Base-by-base conservation (phyloP, 441 rosid species). In the Jatropha multifida region DNA sequence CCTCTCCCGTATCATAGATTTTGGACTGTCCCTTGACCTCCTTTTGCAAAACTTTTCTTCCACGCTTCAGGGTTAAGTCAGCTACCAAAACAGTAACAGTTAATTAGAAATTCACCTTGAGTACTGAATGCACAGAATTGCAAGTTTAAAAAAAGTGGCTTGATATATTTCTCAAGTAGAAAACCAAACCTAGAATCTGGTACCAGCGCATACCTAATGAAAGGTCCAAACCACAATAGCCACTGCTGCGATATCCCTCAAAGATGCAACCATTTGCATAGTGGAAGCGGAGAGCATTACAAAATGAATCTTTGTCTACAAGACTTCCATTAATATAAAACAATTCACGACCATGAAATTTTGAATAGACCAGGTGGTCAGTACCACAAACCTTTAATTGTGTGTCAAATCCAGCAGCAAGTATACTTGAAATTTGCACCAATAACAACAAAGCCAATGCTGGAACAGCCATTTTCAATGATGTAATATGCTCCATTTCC, bases 261-360 rank as follows among this genome's bases (percentile, higher is more conserved):
- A 84, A 62, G 69, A 81, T 64, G 77, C 98, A 93, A 61, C 73
- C 83, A 75, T 85, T 82, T 73, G 77, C 84, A 68, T 81, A 64
- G 77, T 88, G 85, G 78, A 79, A 81, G 74, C 44, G 83, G 27
- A 95, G 76, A 73, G 88, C 88, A 79, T 84, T 73, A 77, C 96
- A 95, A 83, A 89, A 92, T 15, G 74, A 69, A 77, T 46, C 73
- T 82, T 72, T 83, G 52, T 82, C 88, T 56, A 88, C 94, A 2
- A 65, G 76, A 76, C 81, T 82, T 23, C 94, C 95, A 41, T 95
- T 90, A 58, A 95, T 77, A 59, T 80, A 88, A 83, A 88, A 85
- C 77, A 85, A 69, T 65, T 84, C 86, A 49, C 68, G 67, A 63
- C 85, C 91, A 46, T 80, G 59, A 69, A 73, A 74, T 77, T 75